Evolutionary conservation across 2,329 filamentous ascomycete genomes (phyloP).

Genomic region (Dichotomopilus funicola): DNA sequence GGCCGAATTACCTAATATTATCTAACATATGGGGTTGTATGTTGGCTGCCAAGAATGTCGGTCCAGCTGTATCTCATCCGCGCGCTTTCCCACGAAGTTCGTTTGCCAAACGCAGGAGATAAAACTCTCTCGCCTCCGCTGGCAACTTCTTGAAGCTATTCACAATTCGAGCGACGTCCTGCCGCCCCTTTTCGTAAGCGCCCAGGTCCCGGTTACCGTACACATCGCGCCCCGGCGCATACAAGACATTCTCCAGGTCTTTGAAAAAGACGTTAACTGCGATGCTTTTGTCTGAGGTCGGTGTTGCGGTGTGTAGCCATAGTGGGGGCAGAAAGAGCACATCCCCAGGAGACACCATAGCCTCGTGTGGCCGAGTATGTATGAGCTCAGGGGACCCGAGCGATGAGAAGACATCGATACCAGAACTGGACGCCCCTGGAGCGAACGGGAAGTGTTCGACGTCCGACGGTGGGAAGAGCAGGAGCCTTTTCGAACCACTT

Average conservation of each 20-base stretch:
- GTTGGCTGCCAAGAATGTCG: background rate
- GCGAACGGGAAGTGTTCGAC: constrained; percentile 63
- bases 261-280: constrained; percentile 90
- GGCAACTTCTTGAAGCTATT: constrained; percentile 60
- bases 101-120: constrained; percentile 62
- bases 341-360: constrained; percentile 62
- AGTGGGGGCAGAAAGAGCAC: constrained; percentile 74
- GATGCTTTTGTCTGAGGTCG: constrained; percentile 54
- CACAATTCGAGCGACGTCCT: constrained; percentile 61
- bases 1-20: background rate
- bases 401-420: constrained; percentile 60
- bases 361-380: constrained; percentile 58
- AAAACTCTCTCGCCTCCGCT: constrained; percentile 63
- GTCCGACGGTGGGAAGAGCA: constrained; percentile 74
- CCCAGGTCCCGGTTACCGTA: constrained; percentile 84
- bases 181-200: constrained; percentile 74
- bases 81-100: constrained; percentile 45
- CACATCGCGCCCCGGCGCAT: constrained; percentile 64
- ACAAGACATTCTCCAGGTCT: constrained; percentile 60
- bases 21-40: background rate
- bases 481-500: constrained; percentile 61
- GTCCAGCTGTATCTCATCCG: background rate
- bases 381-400: constrained; percentile 24
- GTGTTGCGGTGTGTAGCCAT: constrained; percentile 73
- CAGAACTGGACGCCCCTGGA: constrained; percentile 74